phyloP scores from a whole-genome alignment of 139 green algal genomes.

The Astrephomene gubernaculifera region DNA sequence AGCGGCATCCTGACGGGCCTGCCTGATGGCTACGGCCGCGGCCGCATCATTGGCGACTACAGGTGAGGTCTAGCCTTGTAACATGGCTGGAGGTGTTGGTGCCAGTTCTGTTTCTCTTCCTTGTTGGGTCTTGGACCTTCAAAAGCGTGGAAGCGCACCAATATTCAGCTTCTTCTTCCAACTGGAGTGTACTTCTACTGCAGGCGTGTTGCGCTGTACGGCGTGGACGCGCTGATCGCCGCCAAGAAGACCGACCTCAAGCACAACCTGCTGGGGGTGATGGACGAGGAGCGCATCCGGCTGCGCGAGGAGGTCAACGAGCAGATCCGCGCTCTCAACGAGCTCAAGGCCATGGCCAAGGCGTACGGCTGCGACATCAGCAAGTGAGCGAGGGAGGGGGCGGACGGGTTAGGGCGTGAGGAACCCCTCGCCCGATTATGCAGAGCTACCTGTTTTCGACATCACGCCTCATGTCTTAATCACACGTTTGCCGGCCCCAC shows the following conservation, averaged over 20 bases:
- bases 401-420: not conserved
- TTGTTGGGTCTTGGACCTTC: too few relatives aligned
- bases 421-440: too few relatives aligned
- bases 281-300: conserved; percentile 74
- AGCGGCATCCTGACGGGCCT: conserved; percentile 80
- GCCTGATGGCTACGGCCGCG: conserved; percentile 76
- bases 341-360: conserved; percentile 80
- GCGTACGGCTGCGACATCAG: conserved; percentile 76
- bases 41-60: conserved; percentile 89
- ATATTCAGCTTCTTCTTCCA: too few relatives aligned
- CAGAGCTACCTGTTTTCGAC: not conserved
- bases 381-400: not conserved
- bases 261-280: conserved; percentile 63
- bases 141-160: too few relatives aligned
- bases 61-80: too few relatives aligned
- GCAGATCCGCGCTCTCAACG: conserved; percentile 77
- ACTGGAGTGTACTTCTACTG: too few relatives aligned
- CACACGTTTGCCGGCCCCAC: not conserved
- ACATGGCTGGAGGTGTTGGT: too few relatives aligned
- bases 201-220: conserved; percentile 80
- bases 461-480: not conserved
- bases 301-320: conserved; percentile 77
- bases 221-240: conserved; percentile 72
- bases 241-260: conserved; percentile 74
- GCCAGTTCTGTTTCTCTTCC: too few relatives aligned